Evolutionary conservation across 2,329 filamentous ascomycete genomes (phyloP), one percentile per base, ranked within the genome.

Genomic region (Ascochyta pisi): DNA sequence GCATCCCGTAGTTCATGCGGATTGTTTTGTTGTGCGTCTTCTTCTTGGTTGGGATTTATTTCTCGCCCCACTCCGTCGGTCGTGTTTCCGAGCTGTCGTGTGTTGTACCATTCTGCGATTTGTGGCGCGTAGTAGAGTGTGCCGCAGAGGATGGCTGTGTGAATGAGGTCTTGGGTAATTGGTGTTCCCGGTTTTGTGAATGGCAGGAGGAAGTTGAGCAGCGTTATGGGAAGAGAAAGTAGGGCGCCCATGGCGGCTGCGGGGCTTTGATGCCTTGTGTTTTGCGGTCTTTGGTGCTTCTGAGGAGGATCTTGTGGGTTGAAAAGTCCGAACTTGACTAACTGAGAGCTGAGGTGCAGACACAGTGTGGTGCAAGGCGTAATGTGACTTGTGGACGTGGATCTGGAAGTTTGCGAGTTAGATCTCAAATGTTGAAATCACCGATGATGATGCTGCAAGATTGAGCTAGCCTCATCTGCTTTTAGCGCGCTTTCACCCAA

Each of bases 111-210:
- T 57, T 81, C 74, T 63, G 68, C 76, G 33, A 82, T 75, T 58
- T 78, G 76, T 16, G 80, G 80, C 0, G 77, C 79, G 58, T 72
- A 80, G 66, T 82, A 82, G 15, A 82, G 69, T 3, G 79, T 70
- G 23, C 72, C 69, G 60, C 77, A 79, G 3, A 82, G 72, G 3
- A 76, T 67, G 22, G 69, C 69, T 3, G 80, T 77, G 63, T 82
- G 80, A 0, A 80, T 56, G 10, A 82, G 65, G 55, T 82, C 80
- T 64, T 81, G 79, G 0, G 74, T 33, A 5, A 82, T 62, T 5
- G 80, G 80, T 26, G 79, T 82, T 4, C 74, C 73, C 1, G 77
- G 76, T 16, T 77, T 77, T 35, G 80, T 80, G 64, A 82, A 82
- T 0, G 80, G 80, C 3, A 82, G 68, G 12, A 82, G 71, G 55